Base-by-base conservation (phyloP, 2,329 filamentous ascomycete genomes). In the Alternaria burnsii region DNA sequence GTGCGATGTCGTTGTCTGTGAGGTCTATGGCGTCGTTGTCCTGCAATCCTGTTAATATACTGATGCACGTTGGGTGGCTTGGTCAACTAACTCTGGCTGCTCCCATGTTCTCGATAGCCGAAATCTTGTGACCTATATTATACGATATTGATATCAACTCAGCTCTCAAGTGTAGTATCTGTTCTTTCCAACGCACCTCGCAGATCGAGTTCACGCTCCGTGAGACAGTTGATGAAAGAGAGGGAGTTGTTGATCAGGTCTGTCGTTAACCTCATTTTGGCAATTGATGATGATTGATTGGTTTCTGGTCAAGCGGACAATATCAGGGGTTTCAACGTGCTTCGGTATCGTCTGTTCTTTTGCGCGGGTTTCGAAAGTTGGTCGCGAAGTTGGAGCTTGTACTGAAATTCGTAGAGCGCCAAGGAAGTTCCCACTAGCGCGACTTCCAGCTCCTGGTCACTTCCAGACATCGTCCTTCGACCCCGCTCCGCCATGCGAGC, bases 161-260 rank as follows among this genome's bases (percentile, higher is more conserved):
- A 92, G 91, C 87, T 89, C 89, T 78, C 83, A 88, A 88, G 88
- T 93, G 92, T 92, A 97, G 93, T 88, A 97, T 95, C 93, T 94
- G 92, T 86, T 89, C 93, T 93, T 97, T 93, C 91, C 91, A 88
- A 88, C 93, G 89, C 91, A 98, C 95, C 95, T 97, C 95, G 90
- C 76, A 99, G 92, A 86, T 98, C 94, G 80, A 99, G 89, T 88
- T 99, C 95, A 82, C 95, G 93, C 87, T 99, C 95, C 84, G 95
- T 97, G 81, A 99, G 88, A 79, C 94, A 94, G 83, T 98, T 99
- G 82, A 98, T 91, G 86, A 97, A 99, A 80, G 94, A 97, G 71
- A 97, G 91, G 78, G 95, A 97, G 81, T 88, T 89, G 82, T 93
- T 88, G 83, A 99, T 96, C 76, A 98, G 89, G 81, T 98, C 95